These are phyloP conservation scores for Phytophthora fragariaefolia DNA, from an alignment of 352 stramenopile genomes.

Conservation along the genomic window DNA sequence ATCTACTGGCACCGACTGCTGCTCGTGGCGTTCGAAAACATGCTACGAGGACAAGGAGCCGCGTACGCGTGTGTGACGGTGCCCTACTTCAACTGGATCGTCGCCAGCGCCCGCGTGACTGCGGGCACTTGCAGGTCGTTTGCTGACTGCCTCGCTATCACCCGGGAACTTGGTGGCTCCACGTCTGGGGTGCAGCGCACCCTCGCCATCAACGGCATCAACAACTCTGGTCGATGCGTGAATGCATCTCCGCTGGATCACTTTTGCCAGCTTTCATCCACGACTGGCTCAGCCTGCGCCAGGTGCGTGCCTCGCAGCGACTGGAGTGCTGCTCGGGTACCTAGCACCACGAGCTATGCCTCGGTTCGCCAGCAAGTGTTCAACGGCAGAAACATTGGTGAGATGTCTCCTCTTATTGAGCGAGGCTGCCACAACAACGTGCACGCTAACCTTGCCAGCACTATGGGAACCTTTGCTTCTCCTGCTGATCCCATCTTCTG, in stretches of 20 bases:
- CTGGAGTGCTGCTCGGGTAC: slow-evolving; percentile 46
- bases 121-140: slow-evolving; percentile 57
- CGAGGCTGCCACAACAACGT: slow-evolving; percentile 70
- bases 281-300: slow-evolving; percentile 34
- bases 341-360: slow-evolving; percentile 47
- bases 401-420: slow-evolving; percentile 60
- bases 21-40: slow-evolving; percentile 81
- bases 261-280: slow-evolving; percentile 55
- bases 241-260: slow-evolving; percentile 46
- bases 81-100: slow-evolving; percentile 84
- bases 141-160: slow-evolving; percentile 53
- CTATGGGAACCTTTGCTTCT: slow-evolving; percentile 62
- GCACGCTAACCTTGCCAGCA: slow-evolving; percentile 55
- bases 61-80: slow-evolving; percentile 77
- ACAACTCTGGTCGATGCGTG: slow-evolving; percentile 50
- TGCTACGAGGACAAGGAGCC: slow-evolving; percentile 66
- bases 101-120: slow-evolving; percentile 46
- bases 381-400: slow-evolving; percentile 52
- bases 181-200: slow-evolving; percentile 30
- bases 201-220: slow-evolving; percentile 59
- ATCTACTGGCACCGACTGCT: slow-evolving; percentile 84
- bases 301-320: slow-evolving; percentile 59
- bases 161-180: slow-evolving; percentile 47
- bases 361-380: slow-evolving; percentile 63
- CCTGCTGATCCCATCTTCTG: slow-evolving; percentile 76